Conservation (phyloP, 495 filamentous ascomycete species). For the Cercophora scortea region DNA sequence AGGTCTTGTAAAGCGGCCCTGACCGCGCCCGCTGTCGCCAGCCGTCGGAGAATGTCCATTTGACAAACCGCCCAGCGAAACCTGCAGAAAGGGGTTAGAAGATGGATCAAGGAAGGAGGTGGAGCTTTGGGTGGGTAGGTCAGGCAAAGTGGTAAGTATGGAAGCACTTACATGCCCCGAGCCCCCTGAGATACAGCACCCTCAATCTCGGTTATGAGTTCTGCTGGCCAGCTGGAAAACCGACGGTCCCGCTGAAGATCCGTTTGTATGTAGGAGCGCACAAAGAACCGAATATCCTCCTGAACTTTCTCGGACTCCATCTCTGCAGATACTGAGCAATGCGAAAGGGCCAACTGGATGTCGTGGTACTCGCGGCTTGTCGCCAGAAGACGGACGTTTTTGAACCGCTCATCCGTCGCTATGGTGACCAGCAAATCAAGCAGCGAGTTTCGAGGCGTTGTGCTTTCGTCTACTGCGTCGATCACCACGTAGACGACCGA, state of each 20-base stretch:
- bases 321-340: slow-evolving; percentile 10
- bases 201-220: too few relatives aligned
- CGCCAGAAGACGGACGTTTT: slow-evolving; percentile 28
- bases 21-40: slow-evolving; percentile 9
- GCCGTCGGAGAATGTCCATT: slow-evolving; percentile 28
- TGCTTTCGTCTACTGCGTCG: slow-evolving; percentile 29
- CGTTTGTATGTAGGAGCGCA: too few relatives aligned
- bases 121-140: too few relatives aligned
- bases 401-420: slow-evolving; percentile 18
- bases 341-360: slow-evolving; percentile 12
- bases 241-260: too few relatives aligned
- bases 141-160: too few relatives aligned
- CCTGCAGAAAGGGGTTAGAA: slow-evolving; percentile 7
- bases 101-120: too few relatives aligned
- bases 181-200: too few relatives aligned
- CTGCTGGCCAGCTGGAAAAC: too few relatives aligned
- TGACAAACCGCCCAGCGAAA: slow-evolving; percentile 40
- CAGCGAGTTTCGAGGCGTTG: slow-evolving; percentile 6
- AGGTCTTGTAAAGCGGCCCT: slow-evolving; percentile 20
- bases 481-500: slow-evolving; percentile 18
- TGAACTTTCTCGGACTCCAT: slow-evolving; percentile 28
- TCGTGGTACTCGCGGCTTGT: slow-evolving; percentile 36
- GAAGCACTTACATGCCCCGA: too few relatives aligned
- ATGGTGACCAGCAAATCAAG: slow-evolving; percentile 14
- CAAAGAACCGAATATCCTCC: slow-evolving; percentile 8